Evolutionary conservation across 2,329 filamentous ascomycete genomes (phyloP), one percentile per base, ranked within the genome.

Genomic region (Cadophora sp.): DNA sequence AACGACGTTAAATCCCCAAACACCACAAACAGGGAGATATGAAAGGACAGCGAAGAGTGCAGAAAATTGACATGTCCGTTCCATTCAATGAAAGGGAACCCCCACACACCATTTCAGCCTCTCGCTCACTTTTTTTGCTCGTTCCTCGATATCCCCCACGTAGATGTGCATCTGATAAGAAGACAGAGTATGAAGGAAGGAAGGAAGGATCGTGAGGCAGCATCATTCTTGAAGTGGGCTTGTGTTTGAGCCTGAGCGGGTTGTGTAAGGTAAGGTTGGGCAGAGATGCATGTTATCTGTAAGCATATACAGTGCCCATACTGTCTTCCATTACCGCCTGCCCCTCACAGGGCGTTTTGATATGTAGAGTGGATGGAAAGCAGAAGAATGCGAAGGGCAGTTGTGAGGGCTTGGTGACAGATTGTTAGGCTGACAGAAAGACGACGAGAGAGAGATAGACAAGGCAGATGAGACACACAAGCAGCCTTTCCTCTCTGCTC

Each of bases 221-320:
- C 11, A 5, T 39, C 36, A 3, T 13, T 39, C 11, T 2, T 11
- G 36, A 39, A 27, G 1, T 2, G 20, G 11, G 47, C 6, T 27
- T 20, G 18, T 20, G 45, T 22, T 4, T 22, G 45, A n/a, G 4
- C 20, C 22, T 11, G 24, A 14, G 2, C 22, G 4, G 9, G 47
- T 27, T n/a, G 47, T 50, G 47, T 50, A 27, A 30, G 27, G 27
- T 30, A 30, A 50, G 47, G 47, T 50, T 50, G 47, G 47, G 47
- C 22, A 50, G 47, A 50, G 47, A 50, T 50, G 47, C 47, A 50
- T 50, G 47, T 8, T 8, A 39, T 30, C 27, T 6, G 3, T 30
- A 3, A 30, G 27, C 27, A 30, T 30, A 4, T 30, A 30, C 27
- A 30, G 27, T 30, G 6, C 27, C n/a, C n/a, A n/a, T n/a, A n/a